A percentile compares a stretch with the other conserved stretches of the same genome.
Conservation (phyloP, 2,329 filamentous ascomycete genomes). For the Fusarium staphyleae region DNA sequence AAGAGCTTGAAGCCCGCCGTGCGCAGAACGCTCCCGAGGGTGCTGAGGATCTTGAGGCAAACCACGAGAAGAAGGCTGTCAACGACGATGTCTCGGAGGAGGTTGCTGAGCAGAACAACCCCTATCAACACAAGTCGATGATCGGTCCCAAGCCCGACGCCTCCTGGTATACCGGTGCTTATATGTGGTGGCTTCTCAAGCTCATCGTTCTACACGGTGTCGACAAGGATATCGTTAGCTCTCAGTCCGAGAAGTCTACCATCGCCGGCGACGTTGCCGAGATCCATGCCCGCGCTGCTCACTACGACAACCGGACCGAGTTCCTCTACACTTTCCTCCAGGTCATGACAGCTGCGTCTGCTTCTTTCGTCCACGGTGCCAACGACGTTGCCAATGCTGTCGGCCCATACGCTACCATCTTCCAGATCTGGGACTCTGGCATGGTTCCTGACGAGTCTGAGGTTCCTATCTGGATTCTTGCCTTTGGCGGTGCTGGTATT, state of each 20-base stretch:
- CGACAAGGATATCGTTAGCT: constrained; percentile 51
- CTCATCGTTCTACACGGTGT: constrained; percentile 56
- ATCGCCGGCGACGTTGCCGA: constrained; percentile 61
- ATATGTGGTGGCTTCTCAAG: constrained; percentile 56
- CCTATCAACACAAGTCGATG: constrained; percentile 42
- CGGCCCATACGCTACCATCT: constrained; percentile 69
- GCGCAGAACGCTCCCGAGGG: constrained; percentile 36
- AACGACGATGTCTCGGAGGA: constrained; percentile 63
- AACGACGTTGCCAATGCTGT: constrained; percentile 71
- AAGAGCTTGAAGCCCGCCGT: constrained; percentile 56
- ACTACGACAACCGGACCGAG: constrained; percentile 69
- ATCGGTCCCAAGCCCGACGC: constrained; percentile 52
- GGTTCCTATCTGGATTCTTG: constrained; percentile 68
- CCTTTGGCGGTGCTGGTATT: constrained; percentile 59
- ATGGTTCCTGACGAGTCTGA: constrained; percentile 52
- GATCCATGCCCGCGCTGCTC: constrained; percentile 62
- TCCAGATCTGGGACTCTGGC: constrained; percentile 63
- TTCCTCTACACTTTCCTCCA: constrained; percentile 68
- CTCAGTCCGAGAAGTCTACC: constrained; percentile 48
- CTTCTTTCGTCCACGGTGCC: constrained; percentile 70
- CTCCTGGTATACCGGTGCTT: constrained; percentile 51
- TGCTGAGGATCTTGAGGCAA: constrained; percentile 36
- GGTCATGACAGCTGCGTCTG: constrained; percentile 66
- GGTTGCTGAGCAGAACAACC: constrained; percentile 51
- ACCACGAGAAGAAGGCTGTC: constrained; percentile 39